Conservation (phyloP, 768 basidiomycete species). For the Plicaturopsis crispa region DNA sequence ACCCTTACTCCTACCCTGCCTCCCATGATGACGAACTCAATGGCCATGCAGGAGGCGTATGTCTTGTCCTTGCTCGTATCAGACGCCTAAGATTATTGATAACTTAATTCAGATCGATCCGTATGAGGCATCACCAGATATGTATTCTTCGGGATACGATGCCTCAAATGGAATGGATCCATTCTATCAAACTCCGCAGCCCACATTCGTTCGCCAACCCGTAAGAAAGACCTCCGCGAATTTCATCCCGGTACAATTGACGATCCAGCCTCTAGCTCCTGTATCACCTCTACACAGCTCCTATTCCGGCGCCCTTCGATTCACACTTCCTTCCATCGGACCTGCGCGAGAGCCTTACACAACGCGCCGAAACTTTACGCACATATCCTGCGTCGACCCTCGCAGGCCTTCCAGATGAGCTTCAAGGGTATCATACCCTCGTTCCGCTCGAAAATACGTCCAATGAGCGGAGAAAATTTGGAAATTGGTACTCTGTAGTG, state of each 20-base stretch:
- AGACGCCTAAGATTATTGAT: no score
- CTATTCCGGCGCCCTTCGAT: constrained; percentile 40
- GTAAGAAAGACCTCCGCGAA: no score
- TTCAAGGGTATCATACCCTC: constrained; percentile 87
- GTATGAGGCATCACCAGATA: no score
- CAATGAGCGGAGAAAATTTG: constrained; percentile 62
- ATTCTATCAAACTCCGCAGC: constrained; percentile 33
- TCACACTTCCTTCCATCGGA: constrained; percentile 63
- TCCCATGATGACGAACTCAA: neutral
- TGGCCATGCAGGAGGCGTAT: no score
- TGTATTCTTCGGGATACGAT: neutral
- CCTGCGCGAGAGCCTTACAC: constrained; percentile 36
- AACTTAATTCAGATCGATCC: no score
- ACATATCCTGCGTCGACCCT: constrained; percentile 33
- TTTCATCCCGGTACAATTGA: no score
- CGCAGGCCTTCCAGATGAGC: constrained; percentile 73
- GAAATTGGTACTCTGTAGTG: constrained; percentile 78
- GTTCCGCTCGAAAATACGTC: constrained; percentile 62
- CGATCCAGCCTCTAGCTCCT: constrained; percentile 52
- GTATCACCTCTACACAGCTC: constrained; percentile 85
- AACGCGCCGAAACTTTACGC: constrained; percentile 62
- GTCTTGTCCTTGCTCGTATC: no score
- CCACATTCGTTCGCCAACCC: constrained; percentile 59
- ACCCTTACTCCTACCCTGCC: constrained; percentile 10
- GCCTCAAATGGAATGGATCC: constrained; percentile 9